Conservation (phyloP, 2,329 filamentous ascomycete genomes). For the Colletotrichum higginsianum region DNA sequence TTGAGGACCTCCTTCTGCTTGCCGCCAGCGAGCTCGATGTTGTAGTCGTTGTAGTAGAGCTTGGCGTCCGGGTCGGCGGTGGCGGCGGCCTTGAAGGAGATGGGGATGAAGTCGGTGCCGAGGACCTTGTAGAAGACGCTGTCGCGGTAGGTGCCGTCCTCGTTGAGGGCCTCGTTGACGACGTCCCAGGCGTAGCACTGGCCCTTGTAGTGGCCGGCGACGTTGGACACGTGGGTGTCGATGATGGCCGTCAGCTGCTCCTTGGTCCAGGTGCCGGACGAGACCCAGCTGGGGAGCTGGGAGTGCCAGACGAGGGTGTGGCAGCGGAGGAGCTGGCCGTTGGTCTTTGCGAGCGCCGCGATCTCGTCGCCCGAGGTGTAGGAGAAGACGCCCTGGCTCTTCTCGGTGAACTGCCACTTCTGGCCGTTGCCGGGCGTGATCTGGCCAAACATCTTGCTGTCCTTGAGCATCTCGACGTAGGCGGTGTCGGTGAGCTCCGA, state of each 20-base stretch:
- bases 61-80: conserved; percentile 59
- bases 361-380: conserved; percentile 71
- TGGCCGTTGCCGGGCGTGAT: conserved; percentile 76
- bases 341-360: conserved; percentile 56
- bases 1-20: conserved; percentile 65
- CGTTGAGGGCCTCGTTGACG: conserved; percentile 63
- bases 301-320: conserved; percentile 63
- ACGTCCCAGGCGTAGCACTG: conserved; percentile 68
- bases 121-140: conserved; percentile 60
- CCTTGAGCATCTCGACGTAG: conserved; percentile 68
- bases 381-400: conserved; percentile 68
- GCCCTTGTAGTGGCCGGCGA: conserved; percentile 60
- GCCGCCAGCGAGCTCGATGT: conserved; percentile 63
- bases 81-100: conserved; percentile 61
- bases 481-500: conserved; percentile 61
- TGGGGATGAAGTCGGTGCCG: conserved; percentile 61
- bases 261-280: conserved; percentile 56
- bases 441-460: conserved; percentile 75
- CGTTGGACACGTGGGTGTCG: conserved; percentile 65
- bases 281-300: conserved; percentile 64
- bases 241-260: conserved; percentile 54
- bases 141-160: conserved; percentile 57
- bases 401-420: conserved; percentile 76
- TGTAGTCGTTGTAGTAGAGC: conserved; percentile 59
- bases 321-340: conserved; percentile 59